These are phyloP conservation scores for Leccinum subgranulosum DNA, from an alignment of 768 basidiomycete genomes.

Conservation along the genomic window DNA sequence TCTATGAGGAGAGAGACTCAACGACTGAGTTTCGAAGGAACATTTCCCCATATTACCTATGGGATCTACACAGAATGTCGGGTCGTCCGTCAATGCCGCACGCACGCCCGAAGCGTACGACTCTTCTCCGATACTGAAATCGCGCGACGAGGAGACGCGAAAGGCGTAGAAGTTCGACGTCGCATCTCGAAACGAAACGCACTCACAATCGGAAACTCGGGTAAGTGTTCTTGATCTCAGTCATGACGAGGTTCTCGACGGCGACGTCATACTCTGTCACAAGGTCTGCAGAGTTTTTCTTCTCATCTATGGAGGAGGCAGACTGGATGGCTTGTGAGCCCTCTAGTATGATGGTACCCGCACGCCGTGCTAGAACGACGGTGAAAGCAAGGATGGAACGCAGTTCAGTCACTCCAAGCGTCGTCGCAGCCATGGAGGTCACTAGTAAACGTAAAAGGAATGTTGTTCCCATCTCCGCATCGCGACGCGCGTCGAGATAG, in stretches of 20 bases:
- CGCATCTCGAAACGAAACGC: slow-evolving; percentile 26
- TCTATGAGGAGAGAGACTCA: slow-evolving; percentile 38
- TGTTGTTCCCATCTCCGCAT: slow-evolving; percentile 26
- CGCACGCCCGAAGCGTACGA: slow-evolving; percentile 75
- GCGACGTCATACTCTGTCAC: slow-evolving; percentile 93
- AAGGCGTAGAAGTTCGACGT: background rate
- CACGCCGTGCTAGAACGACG: slow-evolving; percentile 60
- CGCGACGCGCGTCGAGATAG: slow-evolving; percentile 36
- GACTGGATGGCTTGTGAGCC: slow-evolving; percentile 71
- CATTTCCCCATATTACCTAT: slow-evolving; percentile 54
- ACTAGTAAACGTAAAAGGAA: slow-evolving; percentile 20
- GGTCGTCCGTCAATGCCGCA: slow-evolving; percentile 72
- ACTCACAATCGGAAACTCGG: slow-evolving; percentile 82
- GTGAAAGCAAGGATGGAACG: slow-evolving; percentile 65
- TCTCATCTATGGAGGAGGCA: slow-evolving; percentile 61
- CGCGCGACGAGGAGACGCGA: background rate
- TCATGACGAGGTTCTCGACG: slow-evolving; percentile 82
- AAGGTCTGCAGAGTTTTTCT: slow-evolving; percentile 91
- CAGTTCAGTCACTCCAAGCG: slow-evolving; percentile 42
- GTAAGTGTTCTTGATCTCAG: slow-evolving; percentile 59
- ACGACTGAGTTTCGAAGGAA: background rate
- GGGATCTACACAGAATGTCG: slow-evolving; percentile 95
- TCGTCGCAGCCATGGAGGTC: slow-evolving; percentile 7
- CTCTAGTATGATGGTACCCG: slow-evolving; percentile 70
- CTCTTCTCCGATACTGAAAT: slow-evolving; percentile 85